Evolutionary conservation across 1,284 basidiomycete species (phyloP), one percentile per base, ranked within the genome.

Genomic region (Tilletia caries): DNA sequence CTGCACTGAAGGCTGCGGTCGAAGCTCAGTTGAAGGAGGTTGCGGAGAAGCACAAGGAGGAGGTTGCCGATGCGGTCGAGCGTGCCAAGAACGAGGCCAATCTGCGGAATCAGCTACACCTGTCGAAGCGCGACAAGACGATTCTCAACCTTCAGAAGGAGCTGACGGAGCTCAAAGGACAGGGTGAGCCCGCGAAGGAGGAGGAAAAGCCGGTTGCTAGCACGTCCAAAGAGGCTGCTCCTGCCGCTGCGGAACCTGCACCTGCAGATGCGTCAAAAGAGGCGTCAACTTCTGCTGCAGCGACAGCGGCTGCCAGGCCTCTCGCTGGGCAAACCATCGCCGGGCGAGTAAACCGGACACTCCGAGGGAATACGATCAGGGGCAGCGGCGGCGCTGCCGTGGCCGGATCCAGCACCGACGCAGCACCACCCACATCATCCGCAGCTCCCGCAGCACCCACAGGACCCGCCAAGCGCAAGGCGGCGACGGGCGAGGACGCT

Each of bases 11-110:
- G 18, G 72, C 76, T 1, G 80, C 79, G 1, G 67, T 82, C 32
- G 58, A 73, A 32, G 75, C 76, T 29, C 77, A 79, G 67, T 78
- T 79, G 68, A 69, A 67, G 18, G 80, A 82, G 46, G 74, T 78
- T 50, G 75, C 77, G 33, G 68, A 73, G 6, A 74, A 76, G 54
- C 72, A 80, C 70, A 76, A 82, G 68, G 72, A 72, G 54, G 71
- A 65, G 29, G 74, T 78, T 32, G 75, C 79, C 48, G 70, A 78
- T n/a, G 77, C 79, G 43, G 69, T 68, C 34, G 70, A 67, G 32
- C 80, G 78, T 33, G 81, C 79, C 32, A 82, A 82, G 73, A 76
- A 79, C 66, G 81, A 82, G 67, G 81, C 80, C 33, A 80, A 76
- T 46, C 68, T 83, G 69, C 71, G 80, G 46, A 82, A 82, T 68